These are phyloP conservation scores for barley (Hordeum vulgare) DNA, from an alignment of 176 grass and related monocot genomes.

Conservation along the genomic window MorexV3_pseudomolecules_assembly NC_058521.1:7701756-7702255, in stretches of 20 bases:
- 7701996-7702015: neutral
- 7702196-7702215: constrained; percentile 30
- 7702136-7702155: neutral
- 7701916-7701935: constrained; percentile 39
- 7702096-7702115: constrained; percentile 48
- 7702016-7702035: constrained; percentile 9
- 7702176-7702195: constrained; percentile 25
- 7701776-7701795: constrained; percentile 18
- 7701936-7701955: neutral
- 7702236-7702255: neutral
- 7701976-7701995: neutral
- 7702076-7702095: constrained; percentile 92
- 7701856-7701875: constrained; percentile 15
- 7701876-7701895: constrained; percentile 27
- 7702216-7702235: constrained; percentile 50
- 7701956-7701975: neutral
- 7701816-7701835: constrained; percentile 23
- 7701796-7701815: constrained; percentile 3
- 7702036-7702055: constrained; percentile 12
- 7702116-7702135: constrained; percentile 40
- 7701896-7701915: constrained; percentile 66
- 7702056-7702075: constrained; percentile 59
- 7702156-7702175: constrained; percentile 10
- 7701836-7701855: constrained; percentile 30
- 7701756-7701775: constrained; percentile 2